Evolutionary conservation across 1,284 basidiomycete species (phyloP).

Genomic region (Papiliotrema terrestris): DNA sequence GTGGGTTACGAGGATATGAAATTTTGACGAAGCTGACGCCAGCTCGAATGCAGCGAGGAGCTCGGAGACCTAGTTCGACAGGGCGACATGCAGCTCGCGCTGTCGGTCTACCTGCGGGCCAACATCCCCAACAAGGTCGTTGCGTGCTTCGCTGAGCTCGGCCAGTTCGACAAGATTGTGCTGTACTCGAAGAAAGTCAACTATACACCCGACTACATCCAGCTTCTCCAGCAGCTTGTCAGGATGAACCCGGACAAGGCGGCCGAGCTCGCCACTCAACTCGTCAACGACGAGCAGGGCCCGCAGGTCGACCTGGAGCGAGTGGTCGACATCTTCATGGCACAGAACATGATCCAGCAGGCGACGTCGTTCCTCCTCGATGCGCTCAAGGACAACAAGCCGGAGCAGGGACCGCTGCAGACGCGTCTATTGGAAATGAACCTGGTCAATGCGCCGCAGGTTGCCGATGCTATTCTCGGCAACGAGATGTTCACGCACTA

Average conservation of each 20-base stretch:
- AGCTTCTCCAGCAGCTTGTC: conserved; percentile 95
- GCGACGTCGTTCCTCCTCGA: conserved; percentile 98
- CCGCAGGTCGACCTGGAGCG: conserved; percentile 92
- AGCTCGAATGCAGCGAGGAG: conserved; percentile 98
- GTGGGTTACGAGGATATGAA: conserved; percentile 41
- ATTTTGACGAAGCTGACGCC: background rate
- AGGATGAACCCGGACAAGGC: conserved; percentile 96
- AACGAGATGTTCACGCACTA: conserved; percentile 99
- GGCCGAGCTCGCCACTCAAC: conserved; percentile 93
- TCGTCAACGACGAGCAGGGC: conserved; percentile 90
- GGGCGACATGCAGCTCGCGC: conserved; percentile 94
- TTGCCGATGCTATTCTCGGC: conserved; percentile 97
- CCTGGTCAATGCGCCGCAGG: conserved; percentile 94
- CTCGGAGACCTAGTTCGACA: conserved; percentile 91
- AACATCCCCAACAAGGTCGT: conserved; percentile 99
- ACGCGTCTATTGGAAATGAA: conserved; percentile 98
- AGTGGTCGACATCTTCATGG: conserved; percentile 98
- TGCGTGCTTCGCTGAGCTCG: conserved; percentile 98
- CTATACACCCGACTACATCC: conserved; percentile 89
- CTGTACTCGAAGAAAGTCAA: conserved; percentile 97
- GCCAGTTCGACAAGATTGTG: conserved; percentile 97
- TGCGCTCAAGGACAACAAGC: conserved; percentile 98
- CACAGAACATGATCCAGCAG: conserved; percentile 99
- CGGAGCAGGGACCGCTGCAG: conserved; percentile 94
- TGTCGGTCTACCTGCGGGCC: conserved; percentile 96